Base-by-base conservation (phyloP, 2,329 filamentous ascomycete genomes). In the Trichophyton rubrum region DNA sequence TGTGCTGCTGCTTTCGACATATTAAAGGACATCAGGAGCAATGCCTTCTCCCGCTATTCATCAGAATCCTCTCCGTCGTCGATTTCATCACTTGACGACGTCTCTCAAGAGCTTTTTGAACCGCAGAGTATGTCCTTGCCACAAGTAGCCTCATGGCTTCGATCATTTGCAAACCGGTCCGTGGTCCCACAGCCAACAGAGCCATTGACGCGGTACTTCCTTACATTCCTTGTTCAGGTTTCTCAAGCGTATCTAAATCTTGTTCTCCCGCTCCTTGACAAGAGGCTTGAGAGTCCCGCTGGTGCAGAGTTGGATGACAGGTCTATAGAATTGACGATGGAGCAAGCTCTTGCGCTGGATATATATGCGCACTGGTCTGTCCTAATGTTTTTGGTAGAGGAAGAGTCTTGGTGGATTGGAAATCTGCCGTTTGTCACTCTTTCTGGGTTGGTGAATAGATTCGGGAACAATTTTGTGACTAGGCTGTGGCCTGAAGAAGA, bases 291-390 rank as follows among this genome's bases (percentile, higher is more conserved):
- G 38, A 56, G 33, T 13, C 59, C 59, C 3, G 40, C 24, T 15
- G n/a, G n/a, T 7, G 27, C 59, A 8, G 20, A 7, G 11, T 43
- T 47, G 33, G 22, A 56, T 22, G 62, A 60, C 11, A 58, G 13
- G 3, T 22, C 33, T 20, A 30, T 43, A 17, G 55, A 62, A 7
- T 58, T 66, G 27, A 64, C 62, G 27, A 58, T 58, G n/a, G 43
- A 41, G 11, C 63, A 66, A 55, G 65, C 60, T 5, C 65, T 67
- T 58, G 65, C 65, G 24, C 60, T 67, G 24, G 65, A 67, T 35
- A 64, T 66, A 17, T 67, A 66, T 38, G 64, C 65, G 41, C 64
- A 67, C 40, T 67, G 65, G 66, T 64, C 61, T 15, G 63, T 67
- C 33, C 60, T 67, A 15, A 66, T 66, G 66, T 66, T 67, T 61